Conservation (phyloP, 345 rosid genomes). For the Brassica incana region DNA sequence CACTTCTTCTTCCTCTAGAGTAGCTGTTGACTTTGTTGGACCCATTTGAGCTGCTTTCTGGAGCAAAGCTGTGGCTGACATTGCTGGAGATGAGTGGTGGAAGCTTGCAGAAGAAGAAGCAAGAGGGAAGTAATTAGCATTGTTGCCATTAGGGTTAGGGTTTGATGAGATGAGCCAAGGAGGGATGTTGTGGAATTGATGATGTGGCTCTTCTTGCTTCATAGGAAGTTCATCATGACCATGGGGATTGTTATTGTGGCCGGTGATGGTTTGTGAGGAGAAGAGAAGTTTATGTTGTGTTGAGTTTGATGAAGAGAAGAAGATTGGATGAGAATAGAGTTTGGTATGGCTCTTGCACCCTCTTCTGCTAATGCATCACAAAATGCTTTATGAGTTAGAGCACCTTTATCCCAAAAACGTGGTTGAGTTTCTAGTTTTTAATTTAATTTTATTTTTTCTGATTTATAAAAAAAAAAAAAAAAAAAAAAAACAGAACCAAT, state of each 20-base stretch:
- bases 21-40: conserved; percentile 47
- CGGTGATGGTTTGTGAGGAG: conserved; percentile 13
- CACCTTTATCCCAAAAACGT: no score
- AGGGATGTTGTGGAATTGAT: conserved; percentile 34
- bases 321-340: conserved; percentile 40
- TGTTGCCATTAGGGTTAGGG: conserved; percentile 62
- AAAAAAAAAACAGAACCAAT: no score
- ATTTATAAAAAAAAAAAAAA: no score
- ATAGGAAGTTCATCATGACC: conserved; percentile 25
- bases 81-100: conserved; percentile 43
- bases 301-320: conserved; percentile 24
- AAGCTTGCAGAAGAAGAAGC: conserved; percentile 23
- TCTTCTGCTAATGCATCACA: conserved; percentile 90
- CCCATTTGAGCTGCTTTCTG: conserved; percentile 90
- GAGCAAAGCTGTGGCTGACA: conserved; percentile 92
- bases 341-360: conserved; percentile 56
- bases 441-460: no score
- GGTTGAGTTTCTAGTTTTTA: no score
- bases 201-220: conserved; percentile 57
- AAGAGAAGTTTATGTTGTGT: conserved; percentile 9
- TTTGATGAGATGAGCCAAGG: conserved; percentile 40
- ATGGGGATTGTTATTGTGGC: conserved; percentile 33
- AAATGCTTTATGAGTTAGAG: conserved; percentile 89
- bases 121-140: conserved; percentile 25
- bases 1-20: conserved; percentile 23